Evolutionary conservation across 257 asterid species (phyloP), one percentile per base, ranked within the genome.

Genomic region (Datura wrightii): DNA sequence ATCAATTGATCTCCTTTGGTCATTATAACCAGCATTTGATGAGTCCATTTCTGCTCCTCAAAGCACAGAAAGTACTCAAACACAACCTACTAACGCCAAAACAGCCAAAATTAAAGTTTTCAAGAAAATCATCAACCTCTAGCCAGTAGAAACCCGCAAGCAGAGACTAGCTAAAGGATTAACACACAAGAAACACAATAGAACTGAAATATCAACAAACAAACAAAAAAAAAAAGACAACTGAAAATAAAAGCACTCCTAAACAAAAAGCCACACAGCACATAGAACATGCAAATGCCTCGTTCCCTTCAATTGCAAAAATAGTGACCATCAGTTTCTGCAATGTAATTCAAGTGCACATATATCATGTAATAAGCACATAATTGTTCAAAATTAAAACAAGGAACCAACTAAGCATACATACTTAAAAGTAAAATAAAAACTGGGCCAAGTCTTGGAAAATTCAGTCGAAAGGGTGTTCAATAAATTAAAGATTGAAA

Each of bases 31-130:
- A 59, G 67, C 80, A 58, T 63, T 41, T 6, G 85, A 79, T 18
- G 87, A 60, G 79, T 93, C 94, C 97, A 94, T 87, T 48, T 83
- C 83, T 59, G 54, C 7, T 54, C 48, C 72, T 83, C 79, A 67
- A 74, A 71, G 36, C 52, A 10, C 81, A 59, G 10, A 6, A 79
- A 82, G 67, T 76, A 85, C 83, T 82, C 82, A 19, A 39, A 59
- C 59, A 60, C 80, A 18, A 86, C 80, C 87, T 69, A 74, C 86
- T 85, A 79, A 72, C 83, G 78, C 18, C 15, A 85, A 84, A 74
- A 16, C 53, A 85, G 31, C 86, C 11, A 62, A 70, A 36, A 37
- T 36, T 14, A 36, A 59, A 44, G 44, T n/a, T 84, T 39, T 42
- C 63, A 48, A 83, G 31, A 10, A 82, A 70, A 76, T 42, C 56